phyloP scores from a whole-genome alignment of 1,284 basidiomycete genomes.

The Porodaedalea pini region DNA sequence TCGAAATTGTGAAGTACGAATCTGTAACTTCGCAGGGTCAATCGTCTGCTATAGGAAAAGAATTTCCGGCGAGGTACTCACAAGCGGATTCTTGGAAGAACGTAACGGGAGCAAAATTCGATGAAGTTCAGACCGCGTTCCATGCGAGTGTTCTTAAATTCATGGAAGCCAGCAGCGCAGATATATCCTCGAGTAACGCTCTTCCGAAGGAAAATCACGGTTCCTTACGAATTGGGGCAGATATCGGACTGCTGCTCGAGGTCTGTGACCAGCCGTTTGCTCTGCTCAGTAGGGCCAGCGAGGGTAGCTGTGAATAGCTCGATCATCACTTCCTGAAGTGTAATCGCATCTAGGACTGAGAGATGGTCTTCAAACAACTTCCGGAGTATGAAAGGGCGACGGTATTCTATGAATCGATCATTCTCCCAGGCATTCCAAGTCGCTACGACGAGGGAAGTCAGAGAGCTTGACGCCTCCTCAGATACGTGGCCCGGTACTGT shows the following conservation, averaged over 20 bases:
- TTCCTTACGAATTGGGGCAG: not conserved
- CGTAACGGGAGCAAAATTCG: no score
- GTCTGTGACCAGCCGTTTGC: not conserved
- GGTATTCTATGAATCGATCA: not conserved
- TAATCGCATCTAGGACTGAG: not conserved
- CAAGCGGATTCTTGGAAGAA: not conserved
- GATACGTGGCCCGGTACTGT: no score
- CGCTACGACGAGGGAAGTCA: not conserved
- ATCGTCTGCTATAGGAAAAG: no score
- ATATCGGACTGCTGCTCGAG: not conserved
- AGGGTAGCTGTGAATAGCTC: not conserved
- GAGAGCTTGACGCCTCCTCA: no score
- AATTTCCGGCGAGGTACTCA: no score
- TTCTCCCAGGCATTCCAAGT: not conserved
- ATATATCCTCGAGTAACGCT: not conserved
- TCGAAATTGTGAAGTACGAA: no score
- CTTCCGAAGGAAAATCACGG: not conserved
- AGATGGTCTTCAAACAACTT: not conserved
- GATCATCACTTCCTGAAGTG: not conserved
- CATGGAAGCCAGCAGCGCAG: not conserved
- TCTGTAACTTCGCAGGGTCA: no score
- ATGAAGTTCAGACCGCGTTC: not conserved
- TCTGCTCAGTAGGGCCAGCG: not conserved
- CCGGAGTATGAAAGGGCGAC: not conserved
- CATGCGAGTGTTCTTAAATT: not conserved